phyloP scores from a whole-genome alignment of 805 yeast species.

The Candida namnaoensis region DNA sequence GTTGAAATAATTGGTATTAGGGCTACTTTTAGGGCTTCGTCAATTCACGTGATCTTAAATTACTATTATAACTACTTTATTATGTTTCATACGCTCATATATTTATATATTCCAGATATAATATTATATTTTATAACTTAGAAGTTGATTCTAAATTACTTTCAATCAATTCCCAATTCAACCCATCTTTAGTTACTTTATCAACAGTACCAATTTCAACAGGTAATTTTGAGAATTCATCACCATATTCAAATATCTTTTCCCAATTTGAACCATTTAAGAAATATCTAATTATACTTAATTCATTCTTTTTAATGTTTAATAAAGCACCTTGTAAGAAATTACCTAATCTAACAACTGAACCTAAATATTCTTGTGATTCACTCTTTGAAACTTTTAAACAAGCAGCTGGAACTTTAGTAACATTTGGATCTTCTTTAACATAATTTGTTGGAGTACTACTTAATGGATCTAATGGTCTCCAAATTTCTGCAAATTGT shows the following conservation, averaged over 20 bases:
- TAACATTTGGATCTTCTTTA: slow-evolving; percentile 27
- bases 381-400: slow-evolving; percentile 1
- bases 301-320: slow-evolving; percentile 13
- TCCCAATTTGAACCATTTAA: slow-evolving; percentile 5
- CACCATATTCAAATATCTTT: slow-evolving; percentile 10
- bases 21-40: no score
- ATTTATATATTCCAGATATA: no score
- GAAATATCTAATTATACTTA: slow-evolving; percentile 11
- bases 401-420: slow-evolving; percentile 3
- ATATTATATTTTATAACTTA: no score
- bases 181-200: slow-evolving; percentile 2
- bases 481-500: slow-evolving; percentile 47
- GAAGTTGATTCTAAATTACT: not conserved
- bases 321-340: slow-evolving; percentile 42
- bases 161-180: slow-evolving; percentile 11
- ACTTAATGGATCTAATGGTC: slow-evolving; percentile 32
- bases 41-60: no score
- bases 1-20: no score
- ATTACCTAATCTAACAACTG: slow-evolving; percentile 37
- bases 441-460: slow-evolving; percentile 20
- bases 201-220: slow-evolving; percentile 7
- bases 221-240: slow-evolving; percentile 11
- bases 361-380: slow-evolving; percentile 27
- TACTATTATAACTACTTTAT: no score
- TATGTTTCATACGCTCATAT: no score